phyloP scores from a whole-genome alignment of 352 stramenopile genomes.

The Ochromonadaceae sp. region DNA sequence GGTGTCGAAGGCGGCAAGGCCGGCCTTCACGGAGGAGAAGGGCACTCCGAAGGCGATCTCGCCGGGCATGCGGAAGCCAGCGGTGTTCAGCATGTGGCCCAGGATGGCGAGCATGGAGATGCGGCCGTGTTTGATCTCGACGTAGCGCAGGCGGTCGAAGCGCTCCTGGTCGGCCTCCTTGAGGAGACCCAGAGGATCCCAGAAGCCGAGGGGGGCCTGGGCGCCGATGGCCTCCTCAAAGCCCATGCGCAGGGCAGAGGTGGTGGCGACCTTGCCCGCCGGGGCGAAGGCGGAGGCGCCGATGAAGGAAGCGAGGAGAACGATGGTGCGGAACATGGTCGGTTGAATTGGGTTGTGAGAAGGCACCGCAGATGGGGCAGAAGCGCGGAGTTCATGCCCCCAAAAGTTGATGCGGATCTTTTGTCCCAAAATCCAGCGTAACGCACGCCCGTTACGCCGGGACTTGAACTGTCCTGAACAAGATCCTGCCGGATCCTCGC shows the following conservation, averaged over 20 bases:
- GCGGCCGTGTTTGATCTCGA: conserved; percentile 46
- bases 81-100: conserved; percentile 23
- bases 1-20: conserved; percentile 9
- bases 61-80: neutral
- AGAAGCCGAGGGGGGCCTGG: conserved; percentile 27
- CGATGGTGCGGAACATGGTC: no score
- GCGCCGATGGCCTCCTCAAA: conserved; percentile 45
- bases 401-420: no score
- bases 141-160: conserved; percentile 36
- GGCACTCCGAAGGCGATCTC: no score
- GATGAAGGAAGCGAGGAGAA: no score
- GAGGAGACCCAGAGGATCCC: conserved; percentile 33
- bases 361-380: no score
- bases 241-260: neutral
- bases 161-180: conserved; percentile 28
- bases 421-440: no score
- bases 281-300: neutral
- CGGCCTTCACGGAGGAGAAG: neutral
- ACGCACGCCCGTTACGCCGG: no score
- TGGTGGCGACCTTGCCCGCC: no score
- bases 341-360: no score
- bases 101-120: conserved; percentile 48
- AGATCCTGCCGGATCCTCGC: no score
- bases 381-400: no score
- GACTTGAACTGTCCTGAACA: no score